phyloP scores from a whole-genome alignment of 441 rosid genomes.

The Erodium moschatum region DNA sequence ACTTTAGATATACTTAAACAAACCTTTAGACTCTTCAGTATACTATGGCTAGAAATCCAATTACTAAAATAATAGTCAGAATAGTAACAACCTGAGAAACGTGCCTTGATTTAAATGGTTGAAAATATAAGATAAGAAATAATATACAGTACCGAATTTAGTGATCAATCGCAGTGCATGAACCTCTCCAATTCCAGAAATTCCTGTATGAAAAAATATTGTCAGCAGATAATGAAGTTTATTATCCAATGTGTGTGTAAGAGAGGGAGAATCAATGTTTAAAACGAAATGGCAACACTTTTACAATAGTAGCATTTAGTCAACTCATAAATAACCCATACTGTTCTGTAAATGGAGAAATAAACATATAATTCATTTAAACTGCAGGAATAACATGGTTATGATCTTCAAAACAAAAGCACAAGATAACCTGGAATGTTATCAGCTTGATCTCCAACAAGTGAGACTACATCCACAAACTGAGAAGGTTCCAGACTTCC shows the following conservation, averaged over 20 bases:
- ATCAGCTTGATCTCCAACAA: conserved; percentile 79
- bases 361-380: neutral
- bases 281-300: conserved; percentile 4
- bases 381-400: neutral
- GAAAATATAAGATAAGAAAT: conserved; percentile 2
- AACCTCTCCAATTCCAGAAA: conserved; percentile 74
- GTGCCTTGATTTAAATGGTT: conserved; percentile 2
- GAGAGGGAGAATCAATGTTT: neutral
- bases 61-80: too few relatives aligned
- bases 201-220: conserved; percentile 47
- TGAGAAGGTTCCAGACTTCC: conserved; percentile 71
- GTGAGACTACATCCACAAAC: conserved; percentile 77
- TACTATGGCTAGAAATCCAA: too few relatives aligned
- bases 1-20: too few relatives aligned
- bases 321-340: neutral
- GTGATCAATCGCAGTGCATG: conserved; percentile 65
- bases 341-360: neutral
- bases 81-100: neutral
- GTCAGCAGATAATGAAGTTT: conserved; percentile 17
- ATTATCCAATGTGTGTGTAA: neutral
- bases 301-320: neutral
- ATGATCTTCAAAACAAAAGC: neutral
- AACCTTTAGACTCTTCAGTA: too few relatives aligned
- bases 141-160: conserved; percentile 51
- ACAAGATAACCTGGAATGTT: conserved; percentile 67